Conservation (phyloP, 768 basidiomycete species). For the Symmetrospora coprosmae region DNA sequence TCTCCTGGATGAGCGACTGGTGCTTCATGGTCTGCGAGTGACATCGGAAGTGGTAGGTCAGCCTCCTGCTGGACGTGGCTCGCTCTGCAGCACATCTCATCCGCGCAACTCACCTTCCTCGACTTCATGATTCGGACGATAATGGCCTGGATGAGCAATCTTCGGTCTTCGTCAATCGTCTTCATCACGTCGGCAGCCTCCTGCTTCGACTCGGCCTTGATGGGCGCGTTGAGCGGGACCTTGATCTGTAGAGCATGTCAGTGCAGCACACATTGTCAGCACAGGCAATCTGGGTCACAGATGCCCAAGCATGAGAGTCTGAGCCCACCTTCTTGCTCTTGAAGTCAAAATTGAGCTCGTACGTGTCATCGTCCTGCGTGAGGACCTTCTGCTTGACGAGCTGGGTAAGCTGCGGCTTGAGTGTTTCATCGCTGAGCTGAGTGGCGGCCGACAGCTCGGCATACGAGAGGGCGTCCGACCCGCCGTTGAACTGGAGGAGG, state of each 20-base stretch:
- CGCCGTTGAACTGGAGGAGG: slow-evolving; percentile 78
- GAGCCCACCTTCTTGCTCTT: slow-evolving; percentile 8
- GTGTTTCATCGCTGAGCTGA: slow-evolving; percentile 54
- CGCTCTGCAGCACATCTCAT: too few relatives aligned
- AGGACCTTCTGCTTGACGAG: slow-evolving; percentile 78
- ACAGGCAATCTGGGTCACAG: slow-evolving; percentile 9
- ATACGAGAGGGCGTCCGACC: slow-evolving; percentile 66
- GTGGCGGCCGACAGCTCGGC: slow-evolving; percentile 69
- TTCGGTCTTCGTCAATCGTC: slow-evolving; percentile 90
- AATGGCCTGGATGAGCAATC: slow-evolving; percentile 67
- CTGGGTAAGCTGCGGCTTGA: slow-evolving; percentile 50
- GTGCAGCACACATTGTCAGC: too few relatives aligned
- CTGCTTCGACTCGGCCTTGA: slow-evolving; percentile 86
- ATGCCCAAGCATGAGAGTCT: neutral
- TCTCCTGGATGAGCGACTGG: slow-evolving; percentile 73
- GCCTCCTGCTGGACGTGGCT: neutral
- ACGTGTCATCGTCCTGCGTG: slow-evolving; percentile 80
- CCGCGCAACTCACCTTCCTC: slow-evolving; percentile 50
- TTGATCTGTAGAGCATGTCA: slow-evolving; percentile 37
- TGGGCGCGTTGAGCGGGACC: slow-evolving; percentile 46
- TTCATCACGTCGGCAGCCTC: slow-evolving; percentile 80
- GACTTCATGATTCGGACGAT: slow-evolving; percentile 67
- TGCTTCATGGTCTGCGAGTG: slow-evolving; percentile 63
- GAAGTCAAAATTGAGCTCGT: slow-evolving; percentile 65
- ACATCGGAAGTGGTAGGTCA: neutral